A percentile compares a stretch with the other conserved stretches of the same genome.
Conservation (phyloP, 768 basidiomycete species). For the Amanita muscaria region DNA sequence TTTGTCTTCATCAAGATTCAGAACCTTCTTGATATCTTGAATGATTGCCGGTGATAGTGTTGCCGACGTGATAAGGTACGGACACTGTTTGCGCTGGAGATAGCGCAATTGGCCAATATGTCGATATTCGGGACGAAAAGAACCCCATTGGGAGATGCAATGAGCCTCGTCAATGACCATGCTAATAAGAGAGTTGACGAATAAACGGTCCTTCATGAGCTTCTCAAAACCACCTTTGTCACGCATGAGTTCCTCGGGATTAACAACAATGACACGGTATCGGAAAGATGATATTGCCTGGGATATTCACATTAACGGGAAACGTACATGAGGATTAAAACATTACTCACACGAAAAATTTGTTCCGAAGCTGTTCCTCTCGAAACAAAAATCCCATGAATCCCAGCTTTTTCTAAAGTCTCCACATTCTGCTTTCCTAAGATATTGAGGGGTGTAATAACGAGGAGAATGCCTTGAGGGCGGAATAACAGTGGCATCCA, state of each 20-base stretch:
- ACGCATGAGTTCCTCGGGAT: too few relatives aligned
- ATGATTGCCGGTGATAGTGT: not conserved
- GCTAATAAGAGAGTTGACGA: slow-evolving; percentile 12
- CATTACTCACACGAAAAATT: slow-evolving; percentile 14
- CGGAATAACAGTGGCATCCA: slow-evolving; percentile 13
- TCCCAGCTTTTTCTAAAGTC: slow-evolving; percentile 9
- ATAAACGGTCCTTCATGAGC: not conserved
- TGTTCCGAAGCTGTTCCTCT: slow-evolving; percentile 10
- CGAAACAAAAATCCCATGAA: slow-evolving; percentile 12
- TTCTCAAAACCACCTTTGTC: slow-evolving; percentile 2
- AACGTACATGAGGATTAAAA: not conserved
- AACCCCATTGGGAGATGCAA: too few relatives aligned
- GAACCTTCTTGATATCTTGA: not conserved
- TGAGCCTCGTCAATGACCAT: slow-evolving; percentile 23
- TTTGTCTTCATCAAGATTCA: not conserved
- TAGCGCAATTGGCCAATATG: slow-evolving; percentile 10
- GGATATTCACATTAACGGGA: not conserved
- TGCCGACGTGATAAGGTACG: not conserved
- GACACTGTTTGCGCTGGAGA: not conserved
- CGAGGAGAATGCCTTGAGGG: slow-evolving; percentile 12
- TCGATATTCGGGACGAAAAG: slow-evolving; percentile 21
- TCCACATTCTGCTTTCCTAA: slow-evolving; percentile 15
- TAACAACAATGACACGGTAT: slow-evolving; percentile 14
- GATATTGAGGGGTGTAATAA: slow-evolving; percentile 18
- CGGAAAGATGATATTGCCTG: slow-evolving; percentile 14